Conservation (phyloP, 2,329 filamentous ascomycete genomes). For the Albifimbria verrucaria region DNA sequence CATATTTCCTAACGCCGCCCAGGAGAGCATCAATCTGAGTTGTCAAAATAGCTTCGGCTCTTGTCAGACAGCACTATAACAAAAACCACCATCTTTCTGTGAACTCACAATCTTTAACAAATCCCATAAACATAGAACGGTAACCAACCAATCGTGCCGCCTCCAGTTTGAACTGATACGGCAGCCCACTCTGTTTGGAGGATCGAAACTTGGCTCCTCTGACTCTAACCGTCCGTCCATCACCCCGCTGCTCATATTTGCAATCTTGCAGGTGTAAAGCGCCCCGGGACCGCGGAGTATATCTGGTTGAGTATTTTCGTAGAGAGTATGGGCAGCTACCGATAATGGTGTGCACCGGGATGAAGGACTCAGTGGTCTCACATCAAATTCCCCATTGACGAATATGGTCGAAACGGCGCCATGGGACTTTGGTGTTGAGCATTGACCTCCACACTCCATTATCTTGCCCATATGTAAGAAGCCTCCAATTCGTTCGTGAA, state of each 20-base stretch:
- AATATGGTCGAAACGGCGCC: slow-evolving; percentile 39
- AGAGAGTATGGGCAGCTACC: slow-evolving; percentile 51
- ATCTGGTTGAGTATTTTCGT: slow-evolving; percentile 53
- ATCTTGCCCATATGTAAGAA: slow-evolving; percentile 53
- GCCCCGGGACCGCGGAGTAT: slow-evolving; percentile 48
- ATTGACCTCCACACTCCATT: slow-evolving; percentile 49
- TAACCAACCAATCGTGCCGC: slow-evolving; percentile 16
- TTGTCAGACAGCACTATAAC: slow-evolving; percentile 1
- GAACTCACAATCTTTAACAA: slow-evolving; percentile 16
- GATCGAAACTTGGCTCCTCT: slow-evolving; percentile 9
- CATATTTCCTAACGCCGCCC: slow-evolving; percentile 10
- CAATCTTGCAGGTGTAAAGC: slow-evolving; percentile 36
- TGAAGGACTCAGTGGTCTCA: slow-evolving; percentile 35
- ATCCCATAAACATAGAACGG: slow-evolving; percentile 18
- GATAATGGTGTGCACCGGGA: slow-evolving; percentile 43
- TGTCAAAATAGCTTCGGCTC: slow-evolving; percentile 14
- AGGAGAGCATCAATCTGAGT: slow-evolving; percentile 13
- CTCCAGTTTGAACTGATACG: slow-evolving; percentile 20
- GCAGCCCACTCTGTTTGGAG: slow-evolving; percentile 3
- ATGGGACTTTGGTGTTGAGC: slow-evolving; percentile 42
- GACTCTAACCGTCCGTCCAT: slow-evolving; percentile 13
- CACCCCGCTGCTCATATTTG: slow-evolving; percentile 12
- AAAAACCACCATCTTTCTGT: no score
- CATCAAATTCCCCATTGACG: slow-evolving; percentile 40
- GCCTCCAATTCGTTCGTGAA: slow-evolving; percentile 23